Base-by-base conservation (phyloP, 768 basidiomycete species). In the Podaxis carcinomalis region DNA sequence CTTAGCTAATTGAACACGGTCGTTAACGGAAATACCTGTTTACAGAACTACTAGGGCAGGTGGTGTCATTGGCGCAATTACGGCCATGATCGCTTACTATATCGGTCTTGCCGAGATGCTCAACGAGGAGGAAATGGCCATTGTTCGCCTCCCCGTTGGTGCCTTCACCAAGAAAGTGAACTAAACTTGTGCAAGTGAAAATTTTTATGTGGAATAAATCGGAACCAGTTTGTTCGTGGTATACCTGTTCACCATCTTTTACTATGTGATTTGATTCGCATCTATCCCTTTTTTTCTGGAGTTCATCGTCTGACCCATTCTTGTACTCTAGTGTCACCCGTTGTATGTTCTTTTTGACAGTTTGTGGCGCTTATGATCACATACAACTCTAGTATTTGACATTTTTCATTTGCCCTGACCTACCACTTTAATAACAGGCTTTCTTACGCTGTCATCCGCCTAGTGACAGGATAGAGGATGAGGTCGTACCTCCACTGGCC, bases 71-170 rank as follows among this genome's bases (percentile, higher is more conserved):
- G 82, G 81, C 25, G 73, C 77, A 57, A 68, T 80, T 57, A 79
- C 78, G 10, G 79, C 78, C 0, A 73, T 80, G 56, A 68, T 82
- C 51, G 82, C 80, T 4, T 83, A 77, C 69, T 81, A 81, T 62
- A 74, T 78, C 46, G 81, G 78, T 32, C 63, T 82, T 40, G 71
- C 74, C 50, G 78, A 82, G 53, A 69, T 83, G 36, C 68, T 82
- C 36, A 68, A 73, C 3, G 63, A 73, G 0, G 80, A 83, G 67
- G 69, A 73, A n/a, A 68, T 70, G 64, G 70, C 78, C 5, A 62
- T 78, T 50, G 50, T 75, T 56, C 63, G 63, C 5, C 72, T 82
- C 5, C 82, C 82, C 5, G 64, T 82, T n/a, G 80, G 81, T 6
- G 65, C 74, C 39, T 71, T 80, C 68, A 65, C 69, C 62, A 72